Evolutionary conservation across 164 flowering plant genomes (phyloP).

Genomic region (Cinnamomum chago): DNA sequence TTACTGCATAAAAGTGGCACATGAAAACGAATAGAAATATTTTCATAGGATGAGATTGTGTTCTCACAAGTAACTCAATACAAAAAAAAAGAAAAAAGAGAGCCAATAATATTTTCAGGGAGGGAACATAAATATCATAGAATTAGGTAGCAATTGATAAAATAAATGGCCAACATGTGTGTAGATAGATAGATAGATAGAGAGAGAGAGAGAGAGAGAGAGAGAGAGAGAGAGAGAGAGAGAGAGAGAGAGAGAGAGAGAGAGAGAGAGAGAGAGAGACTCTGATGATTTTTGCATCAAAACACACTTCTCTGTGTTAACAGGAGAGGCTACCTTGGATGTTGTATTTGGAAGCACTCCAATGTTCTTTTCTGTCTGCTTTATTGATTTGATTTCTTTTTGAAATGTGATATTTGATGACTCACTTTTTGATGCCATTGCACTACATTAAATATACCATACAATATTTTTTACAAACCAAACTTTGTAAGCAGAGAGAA

Average conservation of each 20-base stretch:
- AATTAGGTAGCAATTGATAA: too few relatives aligned
- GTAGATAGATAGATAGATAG: background rate
- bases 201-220: background rate
- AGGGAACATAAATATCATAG: too few relatives aligned
- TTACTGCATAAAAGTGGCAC: too few relatives aligned
- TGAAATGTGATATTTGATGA: slow-evolving; percentile 17
- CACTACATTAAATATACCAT: slow-evolving; percentile 23
- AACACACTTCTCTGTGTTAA: slow-evolving; percentile 29
- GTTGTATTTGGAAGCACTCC: slow-evolving; percentile 9
- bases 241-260: background rate
- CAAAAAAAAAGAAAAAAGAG: too few relatives aligned
- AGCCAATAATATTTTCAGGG: too few relatives aligned
- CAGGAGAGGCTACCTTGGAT: slow-evolving; percentile 20
- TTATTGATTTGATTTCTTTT: slow-evolving; percentile 24
- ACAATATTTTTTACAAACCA: background rate
- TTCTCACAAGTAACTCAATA: too few relatives aligned
- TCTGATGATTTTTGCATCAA: slow-evolving; percentile 61
- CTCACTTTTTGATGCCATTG: slow-evolving; percentile 20
- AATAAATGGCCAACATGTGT: background rate
- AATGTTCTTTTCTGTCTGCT: slow-evolving; percentile 15
- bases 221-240: slow-evolving; percentile 19
- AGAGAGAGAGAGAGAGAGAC: slow-evolving; percentile 27
- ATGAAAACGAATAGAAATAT: too few relatives aligned
- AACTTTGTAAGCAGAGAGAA: background rate
- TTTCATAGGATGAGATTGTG: too few relatives aligned